Evolutionary conservation across 441 rosid genomes (phyloP), one percentile per base, ranked within the genome.

Genomic region (Erodium moschatum): DNA sequence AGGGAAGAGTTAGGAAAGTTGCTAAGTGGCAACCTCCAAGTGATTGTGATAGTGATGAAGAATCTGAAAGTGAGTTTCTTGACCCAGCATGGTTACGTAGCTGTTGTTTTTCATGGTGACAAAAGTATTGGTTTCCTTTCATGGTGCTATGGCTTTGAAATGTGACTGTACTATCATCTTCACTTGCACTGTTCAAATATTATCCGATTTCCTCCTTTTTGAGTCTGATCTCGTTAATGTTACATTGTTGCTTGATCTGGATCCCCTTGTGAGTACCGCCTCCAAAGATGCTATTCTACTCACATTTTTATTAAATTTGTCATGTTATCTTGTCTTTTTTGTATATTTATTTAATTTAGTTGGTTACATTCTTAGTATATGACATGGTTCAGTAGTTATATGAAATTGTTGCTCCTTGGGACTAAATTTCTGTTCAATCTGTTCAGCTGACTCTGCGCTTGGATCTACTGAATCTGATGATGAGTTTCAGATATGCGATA

Each of bases 401-500:
- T 38, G 7, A 65, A 65, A 7, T 65, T 8, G 48, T 33, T 65
- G 20, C 66, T 35, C 6, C 16, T 29, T 38, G 38, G 6, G 12
- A 7, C 27, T 33, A 7, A 70, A 68, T 42, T 56, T 44, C 27
- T 72, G 38, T 73, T 54, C 79, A 52, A 76, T 75, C 61, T 69
- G 77, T 81, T 87, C 89, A 94, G 99, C 87, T 79, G 97, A 87
- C 64, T 89, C 99, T 80, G 88, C 74, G 12, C 85, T 79, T 38
- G 96, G 87, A 66, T 89, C 97, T 72, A 74, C 85, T 64, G 98
- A 89, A 82, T 95, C 99, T 62, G 97, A 91, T 84, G 97, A 95
- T 33, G 99, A 95, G 85, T 95, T 91, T 86, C 99, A 91, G 84
- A 91, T 95, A 66, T 95, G 99, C 76, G 93, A 84, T 76, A 85